These are phyloP conservation scores for Lasiodiplodia gonubiensis DNA, from an alignment of 2,329 filamentous ascomycete species.

Conservation along the genomic window DNA sequence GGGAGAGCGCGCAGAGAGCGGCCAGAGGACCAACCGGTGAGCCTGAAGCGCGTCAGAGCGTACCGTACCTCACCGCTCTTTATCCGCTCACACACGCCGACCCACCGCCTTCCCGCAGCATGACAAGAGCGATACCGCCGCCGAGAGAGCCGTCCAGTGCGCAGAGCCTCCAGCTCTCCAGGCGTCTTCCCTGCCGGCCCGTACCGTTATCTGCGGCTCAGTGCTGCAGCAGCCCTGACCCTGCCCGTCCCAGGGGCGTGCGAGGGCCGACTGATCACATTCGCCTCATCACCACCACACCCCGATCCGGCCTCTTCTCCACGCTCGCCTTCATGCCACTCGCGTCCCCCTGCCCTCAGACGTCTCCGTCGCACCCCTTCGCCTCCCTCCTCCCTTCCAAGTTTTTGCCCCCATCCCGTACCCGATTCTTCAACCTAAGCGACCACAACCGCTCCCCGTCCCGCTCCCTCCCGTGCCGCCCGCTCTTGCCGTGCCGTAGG, in stretches of 20 bases:
- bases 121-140: slow-evolving; percentile 10
- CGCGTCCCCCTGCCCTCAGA: background rate
- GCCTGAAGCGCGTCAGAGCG: slow-evolving; percentile 6
- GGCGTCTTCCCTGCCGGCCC: slow-evolving; percentile 15
- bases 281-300: background rate
- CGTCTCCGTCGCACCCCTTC: background rate
- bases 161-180: slow-evolving; percentile 20
- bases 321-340: slow-evolving; percentile 5
- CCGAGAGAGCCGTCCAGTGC: slow-evolving; percentile 7
- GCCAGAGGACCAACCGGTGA: slow-evolving; percentile 18
- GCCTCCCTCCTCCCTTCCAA: background rate
- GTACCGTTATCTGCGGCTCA: slow-evolving; percentile 21
- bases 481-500: slow-evolving; percentile 25
- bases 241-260: slow-evolving; percentile 5
- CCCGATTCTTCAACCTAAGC: background rate
- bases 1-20: background rate
- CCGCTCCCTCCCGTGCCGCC: slow-evolving; percentile 25
- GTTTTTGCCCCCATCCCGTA: background rate
- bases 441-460: slow-evolving; percentile 7
- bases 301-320: slow-evolving; percentile 8
- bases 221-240: background rate
- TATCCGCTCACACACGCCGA: background rate
- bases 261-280: slow-evolving; percentile 13
- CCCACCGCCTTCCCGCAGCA: slow-evolving; percentile 19
- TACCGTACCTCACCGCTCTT: slow-evolving; percentile 17